These are phyloP conservation scores for Gastrolobium bilobum DNA, from an alignment of 306 rosid genomes.

Conservation along the genomic window DNA sequence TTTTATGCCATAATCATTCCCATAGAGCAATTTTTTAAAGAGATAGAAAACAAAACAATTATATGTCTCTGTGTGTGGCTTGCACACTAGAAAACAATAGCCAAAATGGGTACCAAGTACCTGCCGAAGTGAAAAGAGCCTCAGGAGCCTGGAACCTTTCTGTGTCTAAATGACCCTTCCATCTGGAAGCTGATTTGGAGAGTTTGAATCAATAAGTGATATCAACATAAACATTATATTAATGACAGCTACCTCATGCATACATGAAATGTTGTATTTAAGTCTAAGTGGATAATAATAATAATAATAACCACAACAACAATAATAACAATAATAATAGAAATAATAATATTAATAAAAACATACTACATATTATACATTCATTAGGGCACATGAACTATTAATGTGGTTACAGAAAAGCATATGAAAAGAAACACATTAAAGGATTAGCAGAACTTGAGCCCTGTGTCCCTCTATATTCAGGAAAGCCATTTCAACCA, in stretches of 20 bases:
- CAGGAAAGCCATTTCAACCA: slow-evolving; percentile 37
- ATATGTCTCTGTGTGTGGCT: neutral
- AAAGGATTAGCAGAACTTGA: slow-evolving; percentile 32
- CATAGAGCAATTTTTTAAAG: neutral
- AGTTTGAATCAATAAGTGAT: slow-evolving; percentile 37
- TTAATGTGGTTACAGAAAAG: slow-evolving; percentile 33
- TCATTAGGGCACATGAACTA: slow-evolving; percentile 2
- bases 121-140: slow-evolving; percentile 98
- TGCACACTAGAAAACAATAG: slow-evolving; percentile 30
- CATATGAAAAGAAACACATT: slow-evolving; percentile 17
- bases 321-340: neutral
- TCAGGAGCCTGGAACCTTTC: slow-evolving; percentile 99
- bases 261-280: neutral
- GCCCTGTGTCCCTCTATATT: slow-evolving; percentile 25
- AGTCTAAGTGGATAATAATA: neutral
- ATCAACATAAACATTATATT: slow-evolving; percentile 31
- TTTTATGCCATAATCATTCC: slow-evolving; percentile 22
- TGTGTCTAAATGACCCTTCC: slow-evolving; percentile 98
- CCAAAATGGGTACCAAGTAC: slow-evolving; percentile 48
- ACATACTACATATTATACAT: neutral
- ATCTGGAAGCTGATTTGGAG: slow-evolving; percentile 88
- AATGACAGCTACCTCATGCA: slow-evolving; percentile 21
- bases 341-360: neutral
- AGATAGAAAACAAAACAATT: neutral
- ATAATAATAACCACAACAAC: neutral